Evolutionary conservation across 2,329 filamentous ascomycete genomes (phyloP).

Genomic region (Cercospora zeina): DNA sequence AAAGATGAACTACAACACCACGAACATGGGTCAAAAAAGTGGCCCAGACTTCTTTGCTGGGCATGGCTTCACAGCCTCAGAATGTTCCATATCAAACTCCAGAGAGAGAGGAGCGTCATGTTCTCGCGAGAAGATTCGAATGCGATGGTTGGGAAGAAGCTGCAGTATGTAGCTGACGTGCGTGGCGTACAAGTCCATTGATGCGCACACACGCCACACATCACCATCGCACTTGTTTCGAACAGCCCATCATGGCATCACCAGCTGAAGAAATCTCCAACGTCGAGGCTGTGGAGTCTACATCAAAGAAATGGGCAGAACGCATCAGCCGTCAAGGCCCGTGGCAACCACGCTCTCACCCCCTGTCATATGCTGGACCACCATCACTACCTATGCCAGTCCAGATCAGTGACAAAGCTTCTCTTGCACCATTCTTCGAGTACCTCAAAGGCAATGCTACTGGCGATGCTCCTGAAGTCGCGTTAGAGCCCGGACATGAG

Average conservation of each 20-base stretch:
- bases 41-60: not conserved
- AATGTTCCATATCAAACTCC: not conserved
- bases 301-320: conserved; percentile 32
- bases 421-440: conserved; percentile 43
- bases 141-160: not conserved
- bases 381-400: conserved; percentile 44
- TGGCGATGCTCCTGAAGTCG: conserved; percentile 29
- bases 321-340: conserved; percentile 40
- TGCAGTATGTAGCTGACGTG: not conserved
- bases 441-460: conserved; percentile 39
- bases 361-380: conserved; percentile 39
- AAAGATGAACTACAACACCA: too few relatives aligned
- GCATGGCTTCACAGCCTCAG: not conserved
- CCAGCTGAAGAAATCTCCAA: not conserved
- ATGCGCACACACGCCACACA: not conserved
- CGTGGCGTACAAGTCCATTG: not conserved
- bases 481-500: conserved; percentile 40
- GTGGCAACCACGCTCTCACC: conserved; percentile 40
- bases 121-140: not conserved
- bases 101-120: not conserved
- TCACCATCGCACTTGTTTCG: not conserved
- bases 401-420: conserved; percentile 38
- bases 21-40: too few relatives aligned
- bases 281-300: not conserved
- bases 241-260: not conserved